A percentile compares a stretch with the other conserved stretches of the same genome.
Conservation (phyloP, 139 green algal genomes). For the Chlamydomonas incerta region DNA sequence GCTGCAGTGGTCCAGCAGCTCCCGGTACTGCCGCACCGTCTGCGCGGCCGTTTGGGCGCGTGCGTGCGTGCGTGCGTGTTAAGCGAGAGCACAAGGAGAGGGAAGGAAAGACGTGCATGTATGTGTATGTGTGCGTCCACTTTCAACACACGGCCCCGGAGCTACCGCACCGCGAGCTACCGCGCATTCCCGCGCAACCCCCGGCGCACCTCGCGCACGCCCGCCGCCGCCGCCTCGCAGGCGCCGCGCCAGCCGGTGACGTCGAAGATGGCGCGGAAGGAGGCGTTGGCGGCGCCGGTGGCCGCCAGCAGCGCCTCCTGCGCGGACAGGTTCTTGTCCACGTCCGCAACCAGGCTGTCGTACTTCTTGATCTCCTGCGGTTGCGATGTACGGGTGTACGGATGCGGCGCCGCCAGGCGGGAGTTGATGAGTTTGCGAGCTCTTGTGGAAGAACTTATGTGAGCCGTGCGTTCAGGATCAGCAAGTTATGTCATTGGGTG, state of each 20-base stretch:
- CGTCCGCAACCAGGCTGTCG: constrained; percentile 72
- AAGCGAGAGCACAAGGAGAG: too few relatives aligned
- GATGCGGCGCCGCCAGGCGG: too few relatives aligned
- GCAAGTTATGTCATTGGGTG: too few relatives aligned
- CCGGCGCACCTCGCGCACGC: constrained; percentile 48
- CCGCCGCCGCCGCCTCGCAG: constrained; percentile 66
- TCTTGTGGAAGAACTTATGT: too few relatives aligned
- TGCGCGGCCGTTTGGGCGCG: too few relatives aligned
- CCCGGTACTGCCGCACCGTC: constrained; percentile 66
- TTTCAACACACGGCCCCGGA: too few relatives aligned
- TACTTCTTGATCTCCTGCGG: constrained; percentile 94
- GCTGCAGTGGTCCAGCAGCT: constrained; percentile 73
- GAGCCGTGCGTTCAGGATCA: too few relatives aligned
- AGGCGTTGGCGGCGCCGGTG: constrained; percentile 53
- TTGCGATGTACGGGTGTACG: constrained; percentile 58
- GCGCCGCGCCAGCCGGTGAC: constrained; percentile 68
- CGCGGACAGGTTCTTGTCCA: constrained; percentile 72
- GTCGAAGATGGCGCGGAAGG: constrained; percentile 62
- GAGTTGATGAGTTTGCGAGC: too few relatives aligned
- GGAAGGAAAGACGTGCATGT: background rate
- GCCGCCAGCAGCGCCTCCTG: constrained; percentile 71
- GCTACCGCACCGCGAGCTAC: too few relatives aligned
- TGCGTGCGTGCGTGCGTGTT: background rate
- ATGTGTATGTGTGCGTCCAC: too few relatives aligned
- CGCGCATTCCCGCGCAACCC: too few relatives aligned